These are phyloP conservation scores for Pseudogymnoascus sp. DNA, from an alignment of 2,329 filamentous ascomycete genomes.

Conservation along the genomic window DNA sequence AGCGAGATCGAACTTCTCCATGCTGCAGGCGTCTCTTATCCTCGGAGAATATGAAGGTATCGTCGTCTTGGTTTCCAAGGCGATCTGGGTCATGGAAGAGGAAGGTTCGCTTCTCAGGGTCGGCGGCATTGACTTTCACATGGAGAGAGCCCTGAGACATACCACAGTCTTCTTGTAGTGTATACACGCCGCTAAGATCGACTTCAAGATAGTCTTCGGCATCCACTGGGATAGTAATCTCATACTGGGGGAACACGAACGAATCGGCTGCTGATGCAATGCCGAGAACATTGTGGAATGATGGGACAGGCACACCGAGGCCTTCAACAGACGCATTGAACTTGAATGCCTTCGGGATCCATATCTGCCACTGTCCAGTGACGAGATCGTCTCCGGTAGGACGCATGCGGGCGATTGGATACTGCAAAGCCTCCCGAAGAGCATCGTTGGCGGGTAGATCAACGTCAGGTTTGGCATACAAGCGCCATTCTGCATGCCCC, in stretches of 20 bases:
- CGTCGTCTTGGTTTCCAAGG: constrained; percentile 37
- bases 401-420: constrained; percentile 41
- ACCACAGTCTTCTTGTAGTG: constrained; percentile 47
- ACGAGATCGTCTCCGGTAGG: constrained; percentile 29
- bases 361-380: constrained; percentile 38
- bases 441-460: constrained; percentile 32
- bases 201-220: constrained; percentile 26
- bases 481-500: constrained; percentile 35
- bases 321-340: constrained; percentile 33
- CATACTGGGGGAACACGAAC: constrained; percentile 35
- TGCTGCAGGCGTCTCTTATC: constrained; percentile 39
- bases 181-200: constrained; percentile 44
- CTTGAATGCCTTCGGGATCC: constrained; percentile 31
- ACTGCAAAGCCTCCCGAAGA: constrained; percentile 35
- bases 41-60: constrained; percentile 50
- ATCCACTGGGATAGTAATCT: constrained; percentile 31
- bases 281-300: constrained; percentile 20
- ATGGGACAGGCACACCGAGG: constrained; percentile 21
- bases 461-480: constrained; percentile 39
- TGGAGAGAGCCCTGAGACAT: constrained; percentile 49
- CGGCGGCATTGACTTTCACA: constrained; percentile 14
- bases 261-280: constrained; percentile 11
- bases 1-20: constrained; percentile 37
- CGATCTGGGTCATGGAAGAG: constrained; percentile 51
- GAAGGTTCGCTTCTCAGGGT: constrained; percentile 33